Percentiles rank a stretch among this genome's conserved stretches.
Conservation (phyloP, 768 basidiomycete genomes). For the Tephrocybe sp. region DNA sequence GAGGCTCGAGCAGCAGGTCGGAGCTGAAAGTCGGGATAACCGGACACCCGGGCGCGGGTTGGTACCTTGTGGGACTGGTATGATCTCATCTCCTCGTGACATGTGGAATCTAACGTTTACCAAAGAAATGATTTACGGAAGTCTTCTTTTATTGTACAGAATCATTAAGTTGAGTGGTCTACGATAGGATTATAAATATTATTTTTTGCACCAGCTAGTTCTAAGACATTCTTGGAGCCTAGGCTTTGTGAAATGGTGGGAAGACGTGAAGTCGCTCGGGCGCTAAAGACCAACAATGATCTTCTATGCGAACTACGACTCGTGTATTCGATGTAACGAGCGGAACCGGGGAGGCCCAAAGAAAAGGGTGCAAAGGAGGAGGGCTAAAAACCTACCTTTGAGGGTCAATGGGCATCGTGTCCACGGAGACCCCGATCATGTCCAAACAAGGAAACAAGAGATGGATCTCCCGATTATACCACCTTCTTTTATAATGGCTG, state of each 20-base stretch:
- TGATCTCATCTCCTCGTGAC: conserved; percentile 6
- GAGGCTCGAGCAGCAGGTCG: conserved; percentile 30
- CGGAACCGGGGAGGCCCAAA: conserved; percentile 5
- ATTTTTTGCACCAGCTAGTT: conserved; percentile 1
- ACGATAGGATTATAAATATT: conserved; percentile 11
- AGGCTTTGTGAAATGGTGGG: conserved; percentile 4
- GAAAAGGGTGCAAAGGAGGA: conserved; percentile 2
- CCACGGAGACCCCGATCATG: conserved; percentile 17
- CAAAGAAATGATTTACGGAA: background rate
- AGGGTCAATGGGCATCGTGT: conserved; percentile 8
- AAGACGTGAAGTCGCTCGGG: background rate
- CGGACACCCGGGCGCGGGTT: conserved; percentile 14
- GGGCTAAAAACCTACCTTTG: background rate
- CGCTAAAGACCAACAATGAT: background rate
- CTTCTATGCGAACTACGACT: background rate
- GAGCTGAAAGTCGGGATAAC: conserved; percentile 17
- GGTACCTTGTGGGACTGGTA: conserved; percentile 8
- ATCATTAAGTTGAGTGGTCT: conserved; percentile 9
- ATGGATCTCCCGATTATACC: conserved; percentile 30
- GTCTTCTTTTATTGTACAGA: background rate
- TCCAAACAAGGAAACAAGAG: conserved; percentile 18
- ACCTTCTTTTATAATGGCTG: conserved; percentile 40
- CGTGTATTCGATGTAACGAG: conserved; percentile 1
- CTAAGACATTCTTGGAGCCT: conserved; percentile 15
- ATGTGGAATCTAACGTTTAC: conserved; percentile 1